A percentile compares a stretch with the other conserved stretches of the same genome.
These are phyloP conservation scores for Sporothrix mexicana DNA, from an alignment of 2,329 filamentous ascomycete genomes.

Conservation along the genomic window DNA sequence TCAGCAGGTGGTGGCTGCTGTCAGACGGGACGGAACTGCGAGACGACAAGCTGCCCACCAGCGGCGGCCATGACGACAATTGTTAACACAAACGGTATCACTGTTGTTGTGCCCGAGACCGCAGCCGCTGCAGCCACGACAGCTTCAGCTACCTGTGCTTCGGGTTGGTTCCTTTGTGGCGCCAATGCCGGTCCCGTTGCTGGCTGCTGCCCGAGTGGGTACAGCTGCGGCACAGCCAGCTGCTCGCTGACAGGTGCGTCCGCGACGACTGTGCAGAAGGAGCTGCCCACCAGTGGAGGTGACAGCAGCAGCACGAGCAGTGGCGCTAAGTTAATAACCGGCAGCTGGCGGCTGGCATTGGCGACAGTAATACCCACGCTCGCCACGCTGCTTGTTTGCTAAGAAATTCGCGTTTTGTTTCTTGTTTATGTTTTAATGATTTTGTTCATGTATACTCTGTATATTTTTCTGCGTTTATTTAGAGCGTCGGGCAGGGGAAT, in stretches of 20 bases:
- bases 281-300: conserved; percentile 46
- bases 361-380: neutral
- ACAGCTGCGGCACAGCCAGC: conserved; percentile 72
- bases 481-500: neutral
- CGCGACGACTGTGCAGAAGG: conserved; percentile 64
- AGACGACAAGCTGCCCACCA: conserved; percentile 76
- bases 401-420: neutral
- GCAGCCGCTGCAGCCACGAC: conserved; percentile 48
- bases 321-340: neutral
- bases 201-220: conserved; percentile 84
- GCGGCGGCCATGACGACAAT: conserved; percentile 67
- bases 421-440: neutral
- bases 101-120: conserved; percentile 67
- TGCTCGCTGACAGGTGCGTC: conserved; percentile 65
- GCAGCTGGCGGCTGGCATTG: conserved; percentile 1
- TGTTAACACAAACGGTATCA: conserved; percentile 63
- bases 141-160: conserved; percentile 65
- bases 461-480: neutral
- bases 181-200: conserved; percentile 64
- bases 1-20: conserved; percentile 85
- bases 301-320: conserved; percentile 14
- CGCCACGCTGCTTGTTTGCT: neutral
- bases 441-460: neutral
- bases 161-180: conserved; percentile 78
- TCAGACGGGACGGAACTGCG: conserved; percentile 83